phyloP scores from a whole-genome alignment of 1,139 yeast genomes.

The Kodamaea sp. region DNA sequence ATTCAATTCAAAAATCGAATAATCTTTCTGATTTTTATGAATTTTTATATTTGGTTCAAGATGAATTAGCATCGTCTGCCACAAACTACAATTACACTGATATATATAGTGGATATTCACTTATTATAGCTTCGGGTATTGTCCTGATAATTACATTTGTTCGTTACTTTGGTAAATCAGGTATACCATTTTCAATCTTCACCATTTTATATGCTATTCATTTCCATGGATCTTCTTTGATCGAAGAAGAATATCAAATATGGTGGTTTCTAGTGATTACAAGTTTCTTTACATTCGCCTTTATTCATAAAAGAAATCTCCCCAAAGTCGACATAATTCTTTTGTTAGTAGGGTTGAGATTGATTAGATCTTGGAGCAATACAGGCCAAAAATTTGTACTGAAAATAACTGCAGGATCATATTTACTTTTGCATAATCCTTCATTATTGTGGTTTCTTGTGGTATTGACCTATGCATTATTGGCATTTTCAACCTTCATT shows the following conservation, averaged over 20 bases:
- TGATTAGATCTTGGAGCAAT: constrained; percentile 82
- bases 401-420: constrained; percentile 43
- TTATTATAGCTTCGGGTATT: constrained; percentile 20
- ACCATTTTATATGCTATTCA: constrained; percentile 50
- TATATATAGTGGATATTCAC: constrained; percentile 46
- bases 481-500: constrained; percentile 20
- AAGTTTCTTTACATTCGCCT: constrained; percentile 14
- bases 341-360: constrained; percentile 44
- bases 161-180: constrained; percentile 14
- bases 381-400: constrained; percentile 77
- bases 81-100: constrained; percentile 64
- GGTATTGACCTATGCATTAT: constrained; percentile 33
- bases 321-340: constrained; percentile 16
- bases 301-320: constrained; percentile 7
- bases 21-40: constrained; percentile 26
- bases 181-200: constrained; percentile 24
- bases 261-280: constrained; percentile 81
- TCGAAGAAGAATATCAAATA: constrained; percentile 95
- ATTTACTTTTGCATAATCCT: constrained; percentile 32
- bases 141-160: constrained; percentile 16
- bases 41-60: constrained; percentile 51
- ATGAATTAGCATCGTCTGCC: constrained; percentile 57
- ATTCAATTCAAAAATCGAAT: not conserved
- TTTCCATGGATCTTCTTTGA: constrained; percentile 84
- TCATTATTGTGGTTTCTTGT: constrained; percentile 49